Percentiles rank a stretch among this genome's conserved stretches.
phyloP scores from a whole-genome alignment of 1,284 basidiomycete species.

The Mycosarcoma mackinlayi region DNA sequence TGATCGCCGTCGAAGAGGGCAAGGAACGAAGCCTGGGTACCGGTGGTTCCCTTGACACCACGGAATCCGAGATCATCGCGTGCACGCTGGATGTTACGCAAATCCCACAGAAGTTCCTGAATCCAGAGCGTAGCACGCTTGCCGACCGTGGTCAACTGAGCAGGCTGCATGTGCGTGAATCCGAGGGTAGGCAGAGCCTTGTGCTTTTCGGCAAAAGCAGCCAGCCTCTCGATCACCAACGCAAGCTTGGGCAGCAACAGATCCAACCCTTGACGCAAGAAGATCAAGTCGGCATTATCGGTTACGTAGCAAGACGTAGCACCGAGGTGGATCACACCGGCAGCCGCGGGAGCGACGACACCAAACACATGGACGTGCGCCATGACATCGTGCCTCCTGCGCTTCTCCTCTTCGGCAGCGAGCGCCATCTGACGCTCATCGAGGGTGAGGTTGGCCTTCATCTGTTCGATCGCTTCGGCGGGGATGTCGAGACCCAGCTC shows the following conservation, averaged over 20 bases:
- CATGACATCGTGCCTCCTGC: slow-evolving; percentile 98
- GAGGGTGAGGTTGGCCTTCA: slow-evolving; percentile 86
- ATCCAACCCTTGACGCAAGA: slow-evolving; percentile 86
- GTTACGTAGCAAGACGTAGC: slow-evolving; percentile 99
- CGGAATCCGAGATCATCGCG: slow-evolving; percentile 95
- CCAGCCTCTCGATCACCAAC: slow-evolving; percentile 86
- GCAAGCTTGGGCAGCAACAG: slow-evolving; percentile 88
- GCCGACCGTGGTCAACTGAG: slow-evolving; percentile 98
- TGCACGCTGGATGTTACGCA: slow-evolving; percentile 90
- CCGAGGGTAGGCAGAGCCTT: slow-evolving; percentile 75
- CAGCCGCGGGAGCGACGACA: slow-evolving; percentile 89
- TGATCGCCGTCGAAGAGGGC: slow-evolving; percentile 90
- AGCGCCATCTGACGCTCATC: slow-evolving; percentile 90
- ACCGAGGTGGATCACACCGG: slow-evolving; percentile 95
- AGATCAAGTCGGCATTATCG: slow-evolving; percentile 90
- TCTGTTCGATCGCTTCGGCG: slow-evolving; percentile 91
- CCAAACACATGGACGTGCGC: slow-evolving; percentile 99
- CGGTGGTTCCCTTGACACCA: slow-evolving; percentile 98
- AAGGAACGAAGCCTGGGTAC: slow-evolving; percentile 96
- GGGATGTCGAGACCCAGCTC: slow-evolving; percentile 90
- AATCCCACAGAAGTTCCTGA: slow-evolving; percentile 91
- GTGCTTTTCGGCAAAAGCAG: slow-evolving; percentile 77
- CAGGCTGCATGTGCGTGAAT: slow-evolving; percentile 99
- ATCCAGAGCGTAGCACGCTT: slow-evolving; percentile 99
- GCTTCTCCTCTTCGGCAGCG: slow-evolving; percentile 95